Evolutionary conservation across 163 green algal genomes (phyloP).

Genomic region (Volvox carteri): DNA sequence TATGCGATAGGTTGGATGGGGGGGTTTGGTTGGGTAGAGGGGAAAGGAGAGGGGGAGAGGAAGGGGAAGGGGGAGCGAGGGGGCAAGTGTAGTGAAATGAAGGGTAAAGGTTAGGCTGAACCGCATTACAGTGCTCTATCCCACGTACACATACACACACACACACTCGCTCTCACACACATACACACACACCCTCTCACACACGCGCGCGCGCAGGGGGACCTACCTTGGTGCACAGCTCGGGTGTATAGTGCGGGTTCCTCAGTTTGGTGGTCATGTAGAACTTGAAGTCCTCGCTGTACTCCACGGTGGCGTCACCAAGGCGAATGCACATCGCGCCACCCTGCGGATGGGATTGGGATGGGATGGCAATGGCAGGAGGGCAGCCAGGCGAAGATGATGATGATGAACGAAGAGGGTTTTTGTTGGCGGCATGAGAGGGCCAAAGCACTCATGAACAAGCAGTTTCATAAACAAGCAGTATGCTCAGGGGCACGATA

Average conservation of each 20-base stretch:
- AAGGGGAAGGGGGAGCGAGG: neutral
- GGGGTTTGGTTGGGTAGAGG: too few species aligned
- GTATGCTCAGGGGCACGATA: too few species aligned
- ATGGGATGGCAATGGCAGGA: too few species aligned
- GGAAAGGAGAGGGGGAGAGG: neutral
- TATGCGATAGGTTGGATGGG: too few species aligned
- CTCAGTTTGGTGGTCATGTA: constrained; percentile 91
- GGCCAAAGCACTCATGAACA: too few species aligned
- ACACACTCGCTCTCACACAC: neutral
- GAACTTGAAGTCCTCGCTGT: constrained; percentile 85
- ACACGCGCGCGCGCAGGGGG: neutral
- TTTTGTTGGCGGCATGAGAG: too few species aligned
- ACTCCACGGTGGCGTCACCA: constrained; percentile 85
- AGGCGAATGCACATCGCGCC: constrained; percentile 83
- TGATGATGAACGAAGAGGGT: too few species aligned
- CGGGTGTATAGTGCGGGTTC: constrained; percentile 90
- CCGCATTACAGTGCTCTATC: too few species aligned
- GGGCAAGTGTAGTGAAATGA: neutral
- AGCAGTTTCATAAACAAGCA: too few species aligned
- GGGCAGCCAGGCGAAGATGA: too few species aligned
- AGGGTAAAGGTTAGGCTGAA: neutral
- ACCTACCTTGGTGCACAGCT: constrained; percentile 77
- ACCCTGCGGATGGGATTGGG: too few species aligned
- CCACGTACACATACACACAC: neutral
- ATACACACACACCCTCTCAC: neutral